phyloP scores from a whole-genome alignment of 257 asterid genomes.

The Mitragyna speciosa region DNA sequence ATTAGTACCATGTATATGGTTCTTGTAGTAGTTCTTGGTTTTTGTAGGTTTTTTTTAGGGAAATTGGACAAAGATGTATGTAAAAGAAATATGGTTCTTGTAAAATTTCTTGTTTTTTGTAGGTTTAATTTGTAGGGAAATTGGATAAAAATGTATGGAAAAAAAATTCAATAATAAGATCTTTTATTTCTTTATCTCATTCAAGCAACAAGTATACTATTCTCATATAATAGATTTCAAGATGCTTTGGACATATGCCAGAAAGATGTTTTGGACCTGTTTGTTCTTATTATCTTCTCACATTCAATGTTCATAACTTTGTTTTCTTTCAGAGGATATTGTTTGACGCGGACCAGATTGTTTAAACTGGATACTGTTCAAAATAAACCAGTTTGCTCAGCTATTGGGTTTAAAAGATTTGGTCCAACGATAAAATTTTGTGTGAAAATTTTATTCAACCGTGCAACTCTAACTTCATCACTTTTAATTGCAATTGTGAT shows the following conservation, averaged over 20 bases:
- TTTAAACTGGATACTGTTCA: neutral
- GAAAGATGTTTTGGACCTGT: too few species aligned
- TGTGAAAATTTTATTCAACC: neutral
- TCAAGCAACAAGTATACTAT: too few species aligned
- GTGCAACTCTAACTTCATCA: neutral
- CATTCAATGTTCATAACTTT: neutral
- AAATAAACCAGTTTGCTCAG: neutral
- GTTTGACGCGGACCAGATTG: neutral
- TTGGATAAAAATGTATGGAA: too few species aligned
- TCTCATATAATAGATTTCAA: too few species aligned
- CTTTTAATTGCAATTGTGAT: neutral
- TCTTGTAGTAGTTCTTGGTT: neutral
- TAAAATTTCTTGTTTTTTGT: neutral
- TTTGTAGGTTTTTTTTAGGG: too few species aligned
- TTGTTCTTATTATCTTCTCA: too few species aligned
- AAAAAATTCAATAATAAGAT: too few species aligned
- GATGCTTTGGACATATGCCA: too few species aligned
- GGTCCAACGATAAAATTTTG: neutral
- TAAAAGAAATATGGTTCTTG: too few species aligned
- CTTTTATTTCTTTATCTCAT: too few species aligned
- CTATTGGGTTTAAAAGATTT: neutral
- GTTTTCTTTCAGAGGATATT: neutral
- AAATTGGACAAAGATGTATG: too few species aligned
- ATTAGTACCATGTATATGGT: neutral
- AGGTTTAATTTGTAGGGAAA: too few species aligned